These are phyloP conservation scores for Amanita inopinata DNA, from an alignment of 768 basidiomycete genomes.

Conservation along the genomic window DNA sequence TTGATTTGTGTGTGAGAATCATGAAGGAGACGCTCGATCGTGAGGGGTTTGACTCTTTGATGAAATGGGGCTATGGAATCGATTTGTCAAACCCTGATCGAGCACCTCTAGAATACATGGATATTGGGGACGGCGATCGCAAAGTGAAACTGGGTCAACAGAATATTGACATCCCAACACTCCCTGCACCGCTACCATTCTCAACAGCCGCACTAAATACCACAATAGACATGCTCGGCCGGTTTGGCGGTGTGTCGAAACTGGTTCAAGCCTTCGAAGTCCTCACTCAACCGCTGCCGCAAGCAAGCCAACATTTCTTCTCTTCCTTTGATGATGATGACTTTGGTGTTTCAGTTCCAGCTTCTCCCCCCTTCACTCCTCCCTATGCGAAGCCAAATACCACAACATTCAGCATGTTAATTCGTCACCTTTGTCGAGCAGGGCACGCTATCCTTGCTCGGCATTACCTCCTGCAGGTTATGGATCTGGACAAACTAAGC, in stretches of 20 bases:
- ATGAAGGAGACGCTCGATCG: constrained; percentile 54
- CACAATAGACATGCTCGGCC: constrained; percentile 61
- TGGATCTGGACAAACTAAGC: constrained; percentile 33
- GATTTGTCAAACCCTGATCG: constrained; percentile 71
- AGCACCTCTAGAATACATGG: constrained; percentile 41
- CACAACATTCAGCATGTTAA: constrained; percentile 51
- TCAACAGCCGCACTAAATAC: constrained; percentile 65
- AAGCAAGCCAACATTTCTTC: constrained; percentile 35
- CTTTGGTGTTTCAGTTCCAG: constrained; percentile 34
- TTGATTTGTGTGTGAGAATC: constrained; percentile 62
- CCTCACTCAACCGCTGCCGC: constrained; percentile 61
- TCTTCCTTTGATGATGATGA: constrained; percentile 62
- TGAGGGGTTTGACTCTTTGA: constrained; percentile 44
- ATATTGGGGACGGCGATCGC: constrained; percentile 12
- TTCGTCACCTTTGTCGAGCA: constrained; percentile 44
- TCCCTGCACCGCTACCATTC: constrained; percentile 32
- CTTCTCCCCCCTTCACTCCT: constrained; percentile 26
- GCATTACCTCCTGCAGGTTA: constrained; percentile 55
- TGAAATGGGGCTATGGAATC: constrained; percentile 66
- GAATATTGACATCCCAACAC: constrained; percentile 6
- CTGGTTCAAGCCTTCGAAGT: constrained; percentile 73
- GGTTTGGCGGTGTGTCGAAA: constrained; percentile 46
- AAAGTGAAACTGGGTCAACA: background rate
- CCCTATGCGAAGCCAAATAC: constrained; percentile 50
- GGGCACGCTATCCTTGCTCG: constrained; percentile 46